A percentile compares a stretch with the other conserved stretches of the same genome.
phyloP scores from a whole-genome alignment of 108 stramenopile species.

The Skeletonema marinoi region DNA sequence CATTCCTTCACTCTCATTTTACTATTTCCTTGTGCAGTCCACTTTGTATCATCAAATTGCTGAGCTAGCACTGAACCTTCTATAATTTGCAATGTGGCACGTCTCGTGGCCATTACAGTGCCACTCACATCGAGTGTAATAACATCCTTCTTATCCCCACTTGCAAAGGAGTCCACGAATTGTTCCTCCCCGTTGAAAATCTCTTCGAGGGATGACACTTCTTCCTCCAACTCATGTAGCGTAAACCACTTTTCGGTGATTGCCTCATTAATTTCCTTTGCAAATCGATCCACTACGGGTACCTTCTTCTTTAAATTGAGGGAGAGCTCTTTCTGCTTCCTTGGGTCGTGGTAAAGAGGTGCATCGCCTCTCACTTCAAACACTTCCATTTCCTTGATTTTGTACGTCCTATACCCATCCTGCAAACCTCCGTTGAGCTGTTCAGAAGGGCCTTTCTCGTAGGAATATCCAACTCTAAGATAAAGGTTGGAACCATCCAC shows the following conservation, averaged over 20 bases:
- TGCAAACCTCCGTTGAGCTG: neutral
- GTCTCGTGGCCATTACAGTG: neutral
- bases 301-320: neutral
- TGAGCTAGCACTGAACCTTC: neutral
- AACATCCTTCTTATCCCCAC: slow-evolving; percentile 6
- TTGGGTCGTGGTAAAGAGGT: neutral
- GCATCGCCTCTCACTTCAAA: slow-evolving; percentile 7
- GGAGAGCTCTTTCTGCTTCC: neutral
- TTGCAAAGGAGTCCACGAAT: slow-evolving; percentile 1
- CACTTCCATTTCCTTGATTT: slow-evolving; percentile 29
- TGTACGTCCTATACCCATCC: neutral
- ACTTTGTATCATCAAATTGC: neutral
- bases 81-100: neutral
- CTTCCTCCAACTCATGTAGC: slow-evolving; percentile 2
- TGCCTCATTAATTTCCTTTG: slow-evolving; percentile 29
- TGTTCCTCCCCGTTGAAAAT: slow-evolving; percentile 13
- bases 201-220: slow-evolving; percentile 11
- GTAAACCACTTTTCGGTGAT: slow-evolving; percentile 6
- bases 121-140: slow-evolving; percentile 2
- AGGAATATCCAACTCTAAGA: neutral
- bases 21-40: neutral
- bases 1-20: slow-evolving; percentile 4
- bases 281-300: neutral
- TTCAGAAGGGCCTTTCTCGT: neutral
- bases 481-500: neutral